phyloP scores from a whole-genome alignment of 768 basidiomycete genomes.

The Boletus tomentosulus region DNA sequence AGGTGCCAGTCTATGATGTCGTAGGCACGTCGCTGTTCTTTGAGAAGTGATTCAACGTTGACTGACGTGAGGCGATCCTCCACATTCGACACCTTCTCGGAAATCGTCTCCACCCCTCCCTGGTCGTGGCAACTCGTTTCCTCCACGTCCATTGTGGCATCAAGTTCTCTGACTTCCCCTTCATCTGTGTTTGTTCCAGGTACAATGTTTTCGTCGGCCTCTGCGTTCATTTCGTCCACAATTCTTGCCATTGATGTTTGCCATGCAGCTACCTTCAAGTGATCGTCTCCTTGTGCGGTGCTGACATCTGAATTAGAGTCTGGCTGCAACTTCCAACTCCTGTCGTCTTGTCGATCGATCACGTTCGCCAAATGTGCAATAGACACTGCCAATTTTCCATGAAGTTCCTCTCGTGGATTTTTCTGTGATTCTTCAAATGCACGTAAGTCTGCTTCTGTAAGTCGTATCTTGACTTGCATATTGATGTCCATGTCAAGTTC shows the following conservation, averaged over 20 bases:
- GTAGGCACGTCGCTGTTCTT: neutral
- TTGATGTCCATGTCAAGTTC: too few species aligned
- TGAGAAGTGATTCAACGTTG: neutral
- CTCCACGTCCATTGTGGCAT: neutral
- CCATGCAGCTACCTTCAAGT: too few species aligned
- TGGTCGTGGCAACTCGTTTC: too few species aligned
- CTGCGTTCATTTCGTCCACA: too few species aligned
- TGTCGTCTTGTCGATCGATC: too few species aligned
- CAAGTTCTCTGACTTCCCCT: too few species aligned
- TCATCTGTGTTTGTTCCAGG: too few species aligned
- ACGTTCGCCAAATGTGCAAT: neutral
- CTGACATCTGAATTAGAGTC: neutral
- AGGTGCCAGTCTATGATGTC: neutral
- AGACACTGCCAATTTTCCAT: neutral
- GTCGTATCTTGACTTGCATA: neutral
- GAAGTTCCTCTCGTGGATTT: neutral
- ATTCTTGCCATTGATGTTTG: too few species aligned
- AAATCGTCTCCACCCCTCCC: too few species aligned
- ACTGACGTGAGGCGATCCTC: neutral
- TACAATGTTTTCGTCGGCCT: too few species aligned
- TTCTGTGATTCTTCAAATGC: neutral
- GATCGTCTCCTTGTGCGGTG: too few species aligned
- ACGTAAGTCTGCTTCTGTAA: neutral
- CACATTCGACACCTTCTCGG: neutral
- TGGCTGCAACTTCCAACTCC: too few species aligned